Evolutionary conservation across 805 yeast species (phyloP).

Genomic region (Groenewaldozyma salmanticensis): DNA sequence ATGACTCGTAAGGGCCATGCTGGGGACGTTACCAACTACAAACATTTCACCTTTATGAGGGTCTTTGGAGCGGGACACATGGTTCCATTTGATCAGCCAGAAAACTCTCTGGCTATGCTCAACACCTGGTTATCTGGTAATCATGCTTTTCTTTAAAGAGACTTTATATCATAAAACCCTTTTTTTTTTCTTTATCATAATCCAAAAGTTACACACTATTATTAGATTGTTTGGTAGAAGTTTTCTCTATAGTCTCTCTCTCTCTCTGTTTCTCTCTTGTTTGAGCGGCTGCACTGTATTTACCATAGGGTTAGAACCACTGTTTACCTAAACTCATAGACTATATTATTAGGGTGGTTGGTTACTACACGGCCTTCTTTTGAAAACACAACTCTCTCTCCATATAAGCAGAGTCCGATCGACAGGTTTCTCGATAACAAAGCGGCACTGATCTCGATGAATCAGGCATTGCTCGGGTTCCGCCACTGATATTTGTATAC

Average conservation of each 20-base stretch:
- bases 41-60: conserved; percentile 66
- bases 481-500: no score
- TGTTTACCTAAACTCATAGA: background rate
- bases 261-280: background rate
- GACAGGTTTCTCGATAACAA: no score
- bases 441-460: no score
- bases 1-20: conserved; percentile 25
- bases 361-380: no score
- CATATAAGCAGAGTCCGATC: no score
- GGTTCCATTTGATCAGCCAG: conserved; percentile 82
- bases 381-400: no score
- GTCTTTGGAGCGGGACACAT: conserved; percentile 81
- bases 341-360: no score
- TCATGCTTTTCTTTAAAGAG: conserved; percentile 31
- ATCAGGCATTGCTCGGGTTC: no score
- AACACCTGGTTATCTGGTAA: conserved; percentile 84
- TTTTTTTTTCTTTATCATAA: background rate
- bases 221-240: background rate
- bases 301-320: no score
- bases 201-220: background rate
- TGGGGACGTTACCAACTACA: conserved; percentile 64
- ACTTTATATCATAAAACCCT: background rate
- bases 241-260: background rate
- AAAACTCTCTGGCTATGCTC: conserved; percentile 62
- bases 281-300: background rate